Evolutionary conservation across 1,284 basidiomycete species (phyloP).

Genomic region (Ustilago tritici): DNA sequence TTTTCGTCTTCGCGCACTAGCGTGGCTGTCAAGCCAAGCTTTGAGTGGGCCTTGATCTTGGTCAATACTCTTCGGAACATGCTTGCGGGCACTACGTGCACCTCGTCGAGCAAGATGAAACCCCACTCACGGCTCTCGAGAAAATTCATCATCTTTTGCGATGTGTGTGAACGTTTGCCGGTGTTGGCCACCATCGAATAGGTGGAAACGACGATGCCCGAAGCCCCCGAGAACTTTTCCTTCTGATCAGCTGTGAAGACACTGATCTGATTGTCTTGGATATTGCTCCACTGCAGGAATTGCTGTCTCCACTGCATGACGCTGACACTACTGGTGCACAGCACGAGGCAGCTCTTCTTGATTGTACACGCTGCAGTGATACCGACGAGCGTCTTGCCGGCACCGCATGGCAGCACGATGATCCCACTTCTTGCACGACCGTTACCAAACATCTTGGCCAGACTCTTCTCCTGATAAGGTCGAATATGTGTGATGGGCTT

Average conservation of each 20-base stretch:
- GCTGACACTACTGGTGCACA: constrained; percentile 75
- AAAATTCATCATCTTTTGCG: constrained; percentile 70
- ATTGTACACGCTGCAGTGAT: constrained; percentile 99
- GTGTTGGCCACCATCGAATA: constrained; percentile 70
- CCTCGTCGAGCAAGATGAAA: constrained; percentile 69
- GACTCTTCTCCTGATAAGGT: constrained; percentile 69
- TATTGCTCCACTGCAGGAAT: constrained; percentile 69
- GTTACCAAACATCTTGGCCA: constrained; percentile 70
- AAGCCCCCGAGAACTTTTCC: constrained; percentile 68
- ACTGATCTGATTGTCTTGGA: constrained; percentile 68
- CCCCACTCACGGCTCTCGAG: constrained; percentile 69
- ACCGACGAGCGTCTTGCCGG: constrained; percentile 97
- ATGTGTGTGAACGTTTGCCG: constrained; percentile 68
- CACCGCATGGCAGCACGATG: constrained; percentile 97
- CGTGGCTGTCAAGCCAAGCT: constrained; percentile 74
- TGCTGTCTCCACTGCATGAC: constrained; percentile 70
- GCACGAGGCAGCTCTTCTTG: constrained; percentile 97
- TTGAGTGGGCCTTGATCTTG: constrained; percentile 69
- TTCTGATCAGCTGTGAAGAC: constrained; percentile 69
- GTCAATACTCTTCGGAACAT: constrained; percentile 70
- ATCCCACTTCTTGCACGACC: constrained; percentile 80
- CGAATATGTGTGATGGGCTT: constrained; percentile 69
- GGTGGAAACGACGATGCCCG: constrained; percentile 69
- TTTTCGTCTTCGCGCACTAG: constrained; percentile 99
- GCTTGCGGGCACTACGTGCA: constrained; percentile 69